Evolutionary conservation across 2,329 filamentous ascomycete genomes (phyloP).

Genomic region (Colletotrichum filicis): DNA sequence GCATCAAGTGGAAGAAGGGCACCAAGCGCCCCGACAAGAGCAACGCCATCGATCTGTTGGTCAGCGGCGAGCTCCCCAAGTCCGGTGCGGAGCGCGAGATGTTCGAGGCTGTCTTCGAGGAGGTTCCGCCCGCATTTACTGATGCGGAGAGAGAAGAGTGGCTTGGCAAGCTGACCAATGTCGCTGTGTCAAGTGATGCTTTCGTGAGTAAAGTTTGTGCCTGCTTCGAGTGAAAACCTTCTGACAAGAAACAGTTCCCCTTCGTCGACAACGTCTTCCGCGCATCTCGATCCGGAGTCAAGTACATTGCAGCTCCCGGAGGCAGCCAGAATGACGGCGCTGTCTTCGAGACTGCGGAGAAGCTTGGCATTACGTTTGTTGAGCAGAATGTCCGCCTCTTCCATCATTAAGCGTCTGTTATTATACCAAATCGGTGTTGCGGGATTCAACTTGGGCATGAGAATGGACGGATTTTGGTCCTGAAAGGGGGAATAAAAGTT

Average conservation of each 20-base stretch:
- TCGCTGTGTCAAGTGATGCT: conserved; percentile 92
- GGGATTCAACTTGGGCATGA: conserved; percentile 24
- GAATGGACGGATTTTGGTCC: conserved; percentile 14
- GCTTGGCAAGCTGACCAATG: conserved; percentile 83
- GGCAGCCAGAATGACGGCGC: conserved; percentile 88
- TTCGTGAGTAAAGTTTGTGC: conserved; percentile 74
- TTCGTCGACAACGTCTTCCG: conserved; percentile 99
- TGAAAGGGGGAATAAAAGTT: conserved; percentile 8
- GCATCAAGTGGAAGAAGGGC: conserved; percentile 96
- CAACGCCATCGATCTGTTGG: conserved; percentile 96
- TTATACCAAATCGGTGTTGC: conserved; percentile 22
- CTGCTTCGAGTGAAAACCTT: not conserved
- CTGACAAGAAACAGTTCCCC: conserved; percentile 76
- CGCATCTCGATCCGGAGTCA: conserved; percentile 86
- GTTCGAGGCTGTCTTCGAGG: conserved; percentile 91
- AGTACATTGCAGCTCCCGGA: conserved; percentile 93
- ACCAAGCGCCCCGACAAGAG: conserved; percentile 97
- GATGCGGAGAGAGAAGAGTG: conserved; percentile 86
- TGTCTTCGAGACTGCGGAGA: conserved; percentile 90
- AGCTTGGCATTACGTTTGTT: conserved; percentile 91
- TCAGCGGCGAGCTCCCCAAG: conserved; percentile 88
- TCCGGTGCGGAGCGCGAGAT: conserved; percentile 84
- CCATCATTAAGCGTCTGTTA: conserved; percentile 76
- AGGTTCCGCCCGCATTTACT: conserved; percentile 85
- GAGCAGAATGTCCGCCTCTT: conserved; percentile 95